Base-by-base conservation (phyloP, 345 rosid species). In the Syzygium jambos region DNA sequence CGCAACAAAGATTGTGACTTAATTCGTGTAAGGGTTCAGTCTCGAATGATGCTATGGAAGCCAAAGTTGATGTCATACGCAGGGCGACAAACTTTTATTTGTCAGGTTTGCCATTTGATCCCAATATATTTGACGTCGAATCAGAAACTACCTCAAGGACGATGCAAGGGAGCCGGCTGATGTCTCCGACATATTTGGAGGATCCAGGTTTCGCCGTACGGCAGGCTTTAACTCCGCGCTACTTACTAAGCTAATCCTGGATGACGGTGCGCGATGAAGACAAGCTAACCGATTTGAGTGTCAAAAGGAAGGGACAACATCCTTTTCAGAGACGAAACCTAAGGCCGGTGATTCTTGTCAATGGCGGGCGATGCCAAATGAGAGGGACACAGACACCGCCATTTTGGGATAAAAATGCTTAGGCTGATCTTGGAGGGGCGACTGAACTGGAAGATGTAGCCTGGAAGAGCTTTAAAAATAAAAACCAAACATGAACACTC, bases 91-190 rank as follows among this genome's bases (percentile, higher is more conserved):
- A 63, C 5, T n/a, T 63, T 63, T 30, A 29, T 63, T 63, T n/a
- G 38, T 3, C 73, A 0, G 0, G 38, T 63, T 63, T 0, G 38
- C 78, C 78, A 8, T 29, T 15, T 41, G 22, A 65, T 29, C 78
- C 78, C 41, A 1, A 30, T 7, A 65, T 65, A 15, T 65, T 65
- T 65, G 41, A 29, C 16, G 78, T 29, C 11, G 22, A 29, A 65
- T 65, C 41, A 65, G 78, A 65, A 65, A 34, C 78, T 19, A 7
- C 11, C 3, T 19, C 30, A 17, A 65, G 78, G 78, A 65, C 11
- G 11, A 5, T 65, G 78, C 22, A 2, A 14, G 13, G 4, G 78
- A 8, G 30, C 78, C 41, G 11, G 22, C 78, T 65, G 78, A 65
- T 15, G 41, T 34, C 41, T 65, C 78, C 41, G 15, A 29, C 41